Conservation (phyloP, 2,329 filamentous ascomycete species). For the Tolypocladium tropicale region DNA sequence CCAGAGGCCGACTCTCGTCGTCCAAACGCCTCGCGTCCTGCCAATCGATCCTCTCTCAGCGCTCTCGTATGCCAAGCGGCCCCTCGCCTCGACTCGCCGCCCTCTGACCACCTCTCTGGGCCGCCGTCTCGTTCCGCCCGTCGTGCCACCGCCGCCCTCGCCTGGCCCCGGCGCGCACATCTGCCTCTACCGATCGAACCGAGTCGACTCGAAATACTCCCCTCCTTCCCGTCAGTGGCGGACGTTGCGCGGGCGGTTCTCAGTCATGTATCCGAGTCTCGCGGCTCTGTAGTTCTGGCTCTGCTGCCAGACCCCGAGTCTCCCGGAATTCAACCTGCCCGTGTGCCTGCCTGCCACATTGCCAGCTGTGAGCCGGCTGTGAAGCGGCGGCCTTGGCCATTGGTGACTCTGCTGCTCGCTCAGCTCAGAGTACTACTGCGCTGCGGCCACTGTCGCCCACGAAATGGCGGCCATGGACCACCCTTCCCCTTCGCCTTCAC, state of each 20-base stretch:
- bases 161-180: not conserved
- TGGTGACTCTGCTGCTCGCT: not conserved
- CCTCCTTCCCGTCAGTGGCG: slow-evolving; percentile 12
- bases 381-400: not conserved
- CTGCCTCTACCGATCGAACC: not conserved
- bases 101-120: not conserved
- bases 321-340: slow-evolving; percentile 4
- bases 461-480: slow-evolving; percentile 30
- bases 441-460: not conserved
- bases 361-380: not conserved
- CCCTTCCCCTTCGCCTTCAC: slow-evolving; percentile 17
- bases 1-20: not conserved
- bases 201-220: not conserved
- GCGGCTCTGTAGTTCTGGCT: slow-evolving; percentile 37
- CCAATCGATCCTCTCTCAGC: not conserved
- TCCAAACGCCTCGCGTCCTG: not conserved
- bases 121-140: not conserved
- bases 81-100: not conserved
- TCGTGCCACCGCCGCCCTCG: not conserved
- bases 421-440: not conserved
- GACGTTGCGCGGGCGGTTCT: slow-evolving; percentile 16
- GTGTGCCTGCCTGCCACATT: not conserved
- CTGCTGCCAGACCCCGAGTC: slow-evolving; percentile 31
- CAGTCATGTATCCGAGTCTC: slow-evolving; percentile 37
- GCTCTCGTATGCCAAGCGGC: not conserved